Evolutionary conservation across 805 yeast species (phyloP), one percentile per base, ranked within the genome.

Genomic region (Wickerhamomyces silvicola): DNA sequence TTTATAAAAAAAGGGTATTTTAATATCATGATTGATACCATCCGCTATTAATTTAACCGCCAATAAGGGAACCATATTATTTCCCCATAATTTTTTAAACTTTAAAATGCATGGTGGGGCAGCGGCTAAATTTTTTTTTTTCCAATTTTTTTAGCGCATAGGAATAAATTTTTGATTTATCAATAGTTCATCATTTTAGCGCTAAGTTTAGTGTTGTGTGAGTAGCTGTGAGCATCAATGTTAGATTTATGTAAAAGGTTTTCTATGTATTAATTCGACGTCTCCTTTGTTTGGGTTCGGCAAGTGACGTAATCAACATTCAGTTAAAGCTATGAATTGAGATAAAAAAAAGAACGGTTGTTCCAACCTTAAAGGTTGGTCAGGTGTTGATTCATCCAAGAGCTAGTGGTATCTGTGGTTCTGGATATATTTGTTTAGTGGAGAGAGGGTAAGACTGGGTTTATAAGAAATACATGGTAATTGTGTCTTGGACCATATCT

Each of bases 331-430:
- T 4, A 14, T 24, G 37, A 25, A 45, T 47, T 25, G 36, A 30
- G 24, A 32, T 45, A 24, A 38, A 38, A 17, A 33, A 44, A 26
- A 37, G 38, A 26, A 27, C 18, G n/a, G 27, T 24, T 7, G 14
- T 43, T 18, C 46, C 49, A 16, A 27, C 29, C 10, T 28, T 47
- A 9, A 30, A 36, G 22, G 25, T 28, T 7, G 45, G 45, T 9
- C 36, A 39, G 22, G 45, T 45, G 18, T 27, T 39, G 8, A 32
- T 43, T 22, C 48, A 41, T 23, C 47, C 45, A 20, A 63, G 72
- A 38, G 75, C 77, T 31, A 77, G 83, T 7, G 87, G 87, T 18
- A 79, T 80, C 43, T 81, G 87, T 56, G 87, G 87, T 12, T 72
- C 82, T 15, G 88, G 81, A 54, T 65, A 78, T 38, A 86, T 80